Evolutionary conservation across 805 yeast genomes (phyloP).

Genomic region (Myxozyma udenii): DNA sequence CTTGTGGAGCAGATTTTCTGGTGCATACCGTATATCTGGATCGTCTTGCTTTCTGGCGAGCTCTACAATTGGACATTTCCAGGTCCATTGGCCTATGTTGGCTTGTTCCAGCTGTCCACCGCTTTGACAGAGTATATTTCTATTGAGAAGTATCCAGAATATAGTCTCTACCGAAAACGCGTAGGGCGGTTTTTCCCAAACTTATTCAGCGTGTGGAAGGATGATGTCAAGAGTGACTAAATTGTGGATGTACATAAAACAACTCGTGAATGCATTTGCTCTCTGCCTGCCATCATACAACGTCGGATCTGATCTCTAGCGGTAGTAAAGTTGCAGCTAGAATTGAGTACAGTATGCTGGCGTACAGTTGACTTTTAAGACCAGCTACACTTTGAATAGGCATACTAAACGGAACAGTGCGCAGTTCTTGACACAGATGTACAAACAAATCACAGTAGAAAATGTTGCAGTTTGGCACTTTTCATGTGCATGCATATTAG

Average conservation of each 20-base stretch:
- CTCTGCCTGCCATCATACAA: too few species aligned
- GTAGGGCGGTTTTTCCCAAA: conserved; percentile 26
- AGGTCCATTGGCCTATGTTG: conserved; percentile 18
- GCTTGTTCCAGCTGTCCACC: conserved; percentile 26
- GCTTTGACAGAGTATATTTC: conserved; percentile 21
- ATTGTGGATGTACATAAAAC: background rate
- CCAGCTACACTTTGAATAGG: too few species aligned
- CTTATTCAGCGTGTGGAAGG: conserved; percentile 12
- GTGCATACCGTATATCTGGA: conserved; percentile 22
- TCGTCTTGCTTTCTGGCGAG: conserved; percentile 3
- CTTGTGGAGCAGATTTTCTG: conserved; percentile 24
- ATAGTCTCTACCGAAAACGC: conserved; percentile 13
- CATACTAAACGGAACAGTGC: too few species aligned
- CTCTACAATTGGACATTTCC: conserved; percentile 22
- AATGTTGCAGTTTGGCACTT: too few species aligned
- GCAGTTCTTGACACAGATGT: too few species aligned
- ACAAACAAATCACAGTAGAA: too few species aligned
- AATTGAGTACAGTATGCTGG: too few species aligned
- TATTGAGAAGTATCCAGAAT: conserved; percentile 18
- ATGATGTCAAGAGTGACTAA: conserved; percentile 8
- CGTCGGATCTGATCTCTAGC: too few species aligned
- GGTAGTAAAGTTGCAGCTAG: too few species aligned
- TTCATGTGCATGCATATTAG: too few species aligned
- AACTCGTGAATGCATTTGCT: too few species aligned
- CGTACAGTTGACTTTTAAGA: too few species aligned